These are phyloP conservation scores for Plasmopara halstedii DNA, from an alignment of 352 stramenopile species.

Conservation along the genomic window DNA sequence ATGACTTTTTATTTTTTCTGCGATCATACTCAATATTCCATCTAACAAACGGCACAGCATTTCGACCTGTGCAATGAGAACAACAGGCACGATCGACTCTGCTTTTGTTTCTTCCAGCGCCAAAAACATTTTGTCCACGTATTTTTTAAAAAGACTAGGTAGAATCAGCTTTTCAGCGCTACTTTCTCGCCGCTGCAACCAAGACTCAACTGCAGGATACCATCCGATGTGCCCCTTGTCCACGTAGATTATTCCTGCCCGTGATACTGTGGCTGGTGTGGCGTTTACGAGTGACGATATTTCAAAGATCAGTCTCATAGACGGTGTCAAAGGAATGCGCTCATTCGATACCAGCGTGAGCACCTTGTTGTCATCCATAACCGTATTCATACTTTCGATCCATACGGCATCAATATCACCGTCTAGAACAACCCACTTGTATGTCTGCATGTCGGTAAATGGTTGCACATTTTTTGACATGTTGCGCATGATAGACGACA, in stretches of 20 bases:
- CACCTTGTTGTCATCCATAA: slow-evolving; percentile 92
- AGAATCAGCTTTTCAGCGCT: slow-evolving; percentile 78
- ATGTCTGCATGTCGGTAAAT: slow-evolving; percentile 83
- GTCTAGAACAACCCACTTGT: slow-evolving; percentile 89
- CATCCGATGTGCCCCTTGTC: slow-evolving; percentile 91
- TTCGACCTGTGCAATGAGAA: slow-evolving; percentile 62
- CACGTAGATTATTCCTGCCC: slow-evolving; percentile 95
- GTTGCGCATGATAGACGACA: slow-evolving; percentile 95
- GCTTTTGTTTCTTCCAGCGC: slow-evolving; percentile 69
- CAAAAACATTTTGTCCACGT: slow-evolving; percentile 81
- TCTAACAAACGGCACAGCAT: slow-evolving; percentile 94
- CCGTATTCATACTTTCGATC: slow-evolving; percentile 92
- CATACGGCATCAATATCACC: slow-evolving; percentile 93
- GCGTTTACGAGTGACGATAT: slow-evolving; percentile 95
- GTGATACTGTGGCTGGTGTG: slow-evolving; percentile 94
- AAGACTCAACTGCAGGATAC: slow-evolving; percentile 92
- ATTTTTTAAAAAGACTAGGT: slow-evolving; percentile 89
- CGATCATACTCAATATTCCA: slow-evolving; percentile 71
- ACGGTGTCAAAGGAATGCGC: slow-evolving; percentile 91
- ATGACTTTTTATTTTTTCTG: slow-evolving; percentile 70
- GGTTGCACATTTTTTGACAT: slow-evolving; percentile 91
- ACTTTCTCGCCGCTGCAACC: slow-evolving; percentile 79
- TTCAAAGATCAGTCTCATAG: slow-evolving; percentile 97
- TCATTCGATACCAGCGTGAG: slow-evolving; percentile 97
- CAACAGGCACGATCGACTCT: slow-evolving; percentile 43